Evolutionary conservation across 176 grass and related monocot genomes (phyloP), one percentile per base, ranked within the genome.

Genomic region (Oryza glumipatula): DNA sequence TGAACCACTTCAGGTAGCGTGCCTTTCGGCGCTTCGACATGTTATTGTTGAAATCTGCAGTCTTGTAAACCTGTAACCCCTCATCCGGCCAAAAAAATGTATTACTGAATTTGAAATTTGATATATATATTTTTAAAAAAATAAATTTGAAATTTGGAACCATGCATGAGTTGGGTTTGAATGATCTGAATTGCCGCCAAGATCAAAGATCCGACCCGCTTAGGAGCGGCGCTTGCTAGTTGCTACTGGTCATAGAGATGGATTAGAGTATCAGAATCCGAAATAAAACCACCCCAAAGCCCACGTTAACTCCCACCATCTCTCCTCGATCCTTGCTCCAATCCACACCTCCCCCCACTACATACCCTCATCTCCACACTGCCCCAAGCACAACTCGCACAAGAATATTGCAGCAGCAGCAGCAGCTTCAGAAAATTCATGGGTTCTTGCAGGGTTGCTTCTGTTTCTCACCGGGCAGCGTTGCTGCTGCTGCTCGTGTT

Each of bases 251-350:
- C 33, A 3, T 28, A 47, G n/a, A 1, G 24, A 79, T 44, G 67
- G 51, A 80, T 58, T 66, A 69, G n/a, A 54, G 49, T 74, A 63
- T 14, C 6, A 0, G 49, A 6, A n/a, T 17, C 75, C 63, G 76
- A 51, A 75, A 87, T 90, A 80, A 90, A 90, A 83, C 46, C 72
- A 78, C 7, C 17, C 21, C 89, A 80, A 87, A 91, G 28, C 70
- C 84, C 80, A 83, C 71, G 76, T 76, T 87, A 84, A 80, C 80
- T 65, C 89, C 89, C 70, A 84, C 75, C 68, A 23, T 30, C 16
- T 72, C 80, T 6, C 69, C 80, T 80, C 70, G 76, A 80, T 84
- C 64, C 23, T 35, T 54, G 80, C 74, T 26, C 84, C 38, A 48
- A 86, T 61, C 88, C 65, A 76, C 69, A 84, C 70, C 1, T 15